A percentile compares a stretch with the other conserved stretches of the same genome.
These are phyloP conservation scores for Colletotrichum paranaense DNA, from an alignment of 2,329 filamentous ascomycete genomes.

Conservation along the genomic window DNA sequence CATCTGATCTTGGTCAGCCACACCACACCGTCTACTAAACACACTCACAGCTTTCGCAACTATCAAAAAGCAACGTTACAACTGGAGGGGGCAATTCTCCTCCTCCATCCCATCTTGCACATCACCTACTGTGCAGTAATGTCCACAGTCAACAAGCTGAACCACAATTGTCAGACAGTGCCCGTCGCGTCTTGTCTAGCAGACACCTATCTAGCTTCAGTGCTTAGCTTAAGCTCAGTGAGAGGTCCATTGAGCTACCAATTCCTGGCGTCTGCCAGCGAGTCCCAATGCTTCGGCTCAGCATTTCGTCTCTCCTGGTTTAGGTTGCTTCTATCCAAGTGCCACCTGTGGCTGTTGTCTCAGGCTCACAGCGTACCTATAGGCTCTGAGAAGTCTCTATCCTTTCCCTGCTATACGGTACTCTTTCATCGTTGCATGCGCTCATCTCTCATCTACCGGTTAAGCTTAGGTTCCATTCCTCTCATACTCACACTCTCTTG, in stretches of 20 bases:
- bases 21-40: background rate
- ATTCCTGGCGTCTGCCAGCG: conserved; percentile 1
- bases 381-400: background rate
- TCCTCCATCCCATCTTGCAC: background rate
- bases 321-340: background rate
- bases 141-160: background rate
- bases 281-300: conserved; percentile 8
- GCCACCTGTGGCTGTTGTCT: background rate
- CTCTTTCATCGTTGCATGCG: conserved; percentile 26
- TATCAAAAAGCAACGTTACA: conserved; percentile 35
- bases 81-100: conserved; percentile 28
- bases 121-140: too few relatives aligned
- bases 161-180: background rate
- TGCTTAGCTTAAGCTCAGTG: background rate
- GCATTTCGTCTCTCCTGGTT: background rate
- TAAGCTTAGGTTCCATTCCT: background rate
- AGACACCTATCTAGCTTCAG: background rate
- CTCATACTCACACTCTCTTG: background rate
- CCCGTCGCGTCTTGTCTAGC: background rate
- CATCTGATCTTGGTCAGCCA: conserved; percentile 27
- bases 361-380: background rate
- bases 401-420: background rate
- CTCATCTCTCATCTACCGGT: background rate
- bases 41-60: background rate
- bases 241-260: background rate